Conservation (phyloP, 2,329 filamentous ascomycete species). For the Fusarium sublunatum region DNA sequence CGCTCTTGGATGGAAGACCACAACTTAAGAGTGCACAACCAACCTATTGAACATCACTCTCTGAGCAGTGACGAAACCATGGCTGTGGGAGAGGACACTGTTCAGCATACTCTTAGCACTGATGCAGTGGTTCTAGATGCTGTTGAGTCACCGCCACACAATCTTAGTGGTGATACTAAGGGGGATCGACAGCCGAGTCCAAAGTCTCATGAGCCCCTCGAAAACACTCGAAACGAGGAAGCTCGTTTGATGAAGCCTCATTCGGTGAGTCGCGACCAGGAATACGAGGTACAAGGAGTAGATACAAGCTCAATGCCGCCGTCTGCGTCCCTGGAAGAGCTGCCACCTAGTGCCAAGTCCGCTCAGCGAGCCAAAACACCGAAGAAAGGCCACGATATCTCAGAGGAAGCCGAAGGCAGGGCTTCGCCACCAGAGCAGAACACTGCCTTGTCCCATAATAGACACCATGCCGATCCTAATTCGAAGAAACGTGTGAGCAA, state of each 20-base stretch:
- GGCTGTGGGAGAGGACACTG: constrained; percentile 8
- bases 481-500: neutral
- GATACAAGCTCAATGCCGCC: neutral
- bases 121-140: constrained; percentile 20
- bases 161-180: constrained; percentile 26
- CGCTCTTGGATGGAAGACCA: constrained; percentile 1
- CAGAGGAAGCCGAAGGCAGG: constrained; percentile 1
- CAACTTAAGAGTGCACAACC: neutral
- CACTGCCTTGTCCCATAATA: neutral
- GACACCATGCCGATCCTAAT: neutral
- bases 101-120: constrained; percentile 25
- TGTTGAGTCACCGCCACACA: constrained; percentile 20
- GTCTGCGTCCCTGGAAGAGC: constrained; percentile 2
- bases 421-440: constrained; percentile 6
- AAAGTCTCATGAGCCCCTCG: constrained; percentile 33
- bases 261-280: constrained; percentile 22
- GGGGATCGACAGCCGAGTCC: constrained; percentile 33
- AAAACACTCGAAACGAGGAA: constrained; percentile 33
- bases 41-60: constrained; percentile 18
- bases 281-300: constrained; percentile 4
- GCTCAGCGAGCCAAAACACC: neutral
- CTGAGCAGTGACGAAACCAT: constrained; percentile 28
- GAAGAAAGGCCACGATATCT: constrained; percentile 1
- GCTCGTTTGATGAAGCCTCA: constrained; percentile 21
- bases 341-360: neutral